Conservation (phyloP, 495 filamentous ascomycete genomes). For the Lophiotrema nucula region DNA sequence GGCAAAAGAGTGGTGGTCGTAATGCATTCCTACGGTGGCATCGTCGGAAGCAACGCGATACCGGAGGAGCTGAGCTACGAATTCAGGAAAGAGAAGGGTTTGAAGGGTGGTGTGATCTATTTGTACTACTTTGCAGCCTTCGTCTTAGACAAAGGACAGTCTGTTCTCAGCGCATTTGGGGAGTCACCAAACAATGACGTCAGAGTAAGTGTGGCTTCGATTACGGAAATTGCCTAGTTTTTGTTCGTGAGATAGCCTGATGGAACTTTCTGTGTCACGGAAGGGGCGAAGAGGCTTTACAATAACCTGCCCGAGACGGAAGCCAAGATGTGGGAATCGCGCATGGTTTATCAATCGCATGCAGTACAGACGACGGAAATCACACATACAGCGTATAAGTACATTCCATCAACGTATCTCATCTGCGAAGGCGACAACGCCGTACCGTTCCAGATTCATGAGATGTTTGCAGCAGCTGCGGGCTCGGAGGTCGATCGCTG, state of each 20-base stretch:
- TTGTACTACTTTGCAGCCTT: slow-evolving; percentile 18
- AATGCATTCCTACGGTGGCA: slow-evolving; percentile 30
- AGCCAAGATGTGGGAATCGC: slow-evolving; percentile 23
- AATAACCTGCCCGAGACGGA: slow-evolving; percentile 23
- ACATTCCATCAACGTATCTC: slow-evolving; percentile 39
- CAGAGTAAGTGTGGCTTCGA: no score
- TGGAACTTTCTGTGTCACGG: slow-evolving; percentile 6
- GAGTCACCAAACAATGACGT: slow-evolving; percentile 32
- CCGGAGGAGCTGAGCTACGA: not conserved
- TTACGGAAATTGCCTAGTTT: slow-evolving; percentile 38
- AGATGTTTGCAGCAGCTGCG: slow-evolving; percentile 33
- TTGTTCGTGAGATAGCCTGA: slow-evolving; percentile 4
- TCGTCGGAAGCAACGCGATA: slow-evolving; percentile 14
- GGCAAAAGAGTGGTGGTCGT: slow-evolving; percentile 7
- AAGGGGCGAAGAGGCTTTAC: slow-evolving; percentile 23
- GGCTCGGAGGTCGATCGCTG: slow-evolving; percentile 34
- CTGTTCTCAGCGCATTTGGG: slow-evolving; percentile 16
- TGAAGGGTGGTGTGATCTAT: slow-evolving; percentile 12
- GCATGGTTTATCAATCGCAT: slow-evolving; percentile 28
- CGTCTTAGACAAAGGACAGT: slow-evolving; percentile 5
- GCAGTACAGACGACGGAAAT: slow-evolving; percentile 33
- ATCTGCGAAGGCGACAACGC: slow-evolving; percentile 37
- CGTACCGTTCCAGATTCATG: slow-evolving; percentile 25
- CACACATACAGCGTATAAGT: slow-evolving; percentile 36
- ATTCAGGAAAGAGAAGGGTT: not conserved